These are phyloP conservation scores for Saccharomycopsis sp. DNA, from an alignment of 805 yeast species.

Conservation along the genomic window DNA sequence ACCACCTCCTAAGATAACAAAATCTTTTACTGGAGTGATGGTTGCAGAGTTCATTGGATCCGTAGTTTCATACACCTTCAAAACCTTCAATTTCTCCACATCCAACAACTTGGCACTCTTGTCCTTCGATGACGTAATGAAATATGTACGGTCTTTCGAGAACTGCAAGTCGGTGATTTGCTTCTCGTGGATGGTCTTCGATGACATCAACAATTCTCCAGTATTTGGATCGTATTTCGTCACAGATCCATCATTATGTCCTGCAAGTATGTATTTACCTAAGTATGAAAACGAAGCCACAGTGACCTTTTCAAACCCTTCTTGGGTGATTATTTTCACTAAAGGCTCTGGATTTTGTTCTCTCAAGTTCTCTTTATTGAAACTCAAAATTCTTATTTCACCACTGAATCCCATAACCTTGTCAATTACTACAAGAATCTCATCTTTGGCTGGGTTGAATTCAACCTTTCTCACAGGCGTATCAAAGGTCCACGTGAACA, in stretches of 20 bases:
- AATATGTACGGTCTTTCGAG: constrained; percentile 78
- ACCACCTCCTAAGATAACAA: constrained; percentile 95
- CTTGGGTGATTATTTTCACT: constrained; percentile 53
- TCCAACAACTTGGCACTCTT: constrained; percentile 74
- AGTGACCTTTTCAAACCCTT: constrained; percentile 56
- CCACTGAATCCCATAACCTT: constrained; percentile 89
- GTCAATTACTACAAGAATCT: constrained; percentile 73
- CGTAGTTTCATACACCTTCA: constrained; percentile 77
- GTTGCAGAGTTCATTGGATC: constrained; percentile 95
- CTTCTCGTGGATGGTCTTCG: constrained; percentile 60
- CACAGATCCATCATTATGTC: constrained; percentile 81
- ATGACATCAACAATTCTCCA: constrained; percentile 58
- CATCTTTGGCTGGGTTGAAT: constrained; percentile 63
- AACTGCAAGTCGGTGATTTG: constrained; percentile 86
- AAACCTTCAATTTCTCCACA: constrained; percentile 62
- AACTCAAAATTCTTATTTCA: constrained; percentile 59
- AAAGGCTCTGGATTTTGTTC: constrained; percentile 49
- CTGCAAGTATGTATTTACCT: constrained; percentile 70
- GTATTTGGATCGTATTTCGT: constrained; percentile 72
- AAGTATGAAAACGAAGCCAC: constrained; percentile 86
- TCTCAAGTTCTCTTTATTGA: constrained; percentile 44
- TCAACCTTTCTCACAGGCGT: constrained; percentile 92
- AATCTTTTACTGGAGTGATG: constrained; percentile 88
- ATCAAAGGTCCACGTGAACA: constrained; percentile 64
- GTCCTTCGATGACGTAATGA: constrained; percentile 90